phyloP scores from a whole-genome alignment of 495 filamentous ascomycete species.

The Niebla homalea region DNA sequence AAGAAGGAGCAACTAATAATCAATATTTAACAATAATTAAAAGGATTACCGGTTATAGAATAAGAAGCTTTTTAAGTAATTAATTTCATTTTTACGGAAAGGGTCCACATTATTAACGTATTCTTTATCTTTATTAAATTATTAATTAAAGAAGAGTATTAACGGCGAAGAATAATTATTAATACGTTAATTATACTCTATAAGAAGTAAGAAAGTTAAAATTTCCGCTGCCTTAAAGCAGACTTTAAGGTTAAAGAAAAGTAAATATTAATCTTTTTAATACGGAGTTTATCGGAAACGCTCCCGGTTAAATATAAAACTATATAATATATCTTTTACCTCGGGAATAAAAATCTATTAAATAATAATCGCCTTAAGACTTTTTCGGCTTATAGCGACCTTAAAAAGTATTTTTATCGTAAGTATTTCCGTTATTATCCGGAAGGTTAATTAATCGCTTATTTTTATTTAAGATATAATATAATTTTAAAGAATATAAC shows the following conservation, averaged over 20 bases:
- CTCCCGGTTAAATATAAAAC: too few species aligned
- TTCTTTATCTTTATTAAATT: conserved; percentile 6
- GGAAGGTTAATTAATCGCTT: conserved; percentile 3
- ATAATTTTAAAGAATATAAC: background rate
- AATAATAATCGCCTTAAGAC: too few species aligned
- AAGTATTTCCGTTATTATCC: conserved; percentile 5
- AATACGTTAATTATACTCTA: too few species aligned
- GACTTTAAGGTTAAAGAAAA: too few species aligned
- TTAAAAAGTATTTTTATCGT: conserved; percentile 8
- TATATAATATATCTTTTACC: too few species aligned
- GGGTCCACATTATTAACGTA: conserved; percentile 1
- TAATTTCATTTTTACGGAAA: conserved; percentile 5
- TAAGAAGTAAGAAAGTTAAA: too few species aligned
- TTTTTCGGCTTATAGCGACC: background rate
- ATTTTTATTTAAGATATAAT: background rate
- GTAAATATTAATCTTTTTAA: too few species aligned
- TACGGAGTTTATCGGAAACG: too few species aligned
- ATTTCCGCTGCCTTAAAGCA: too few species aligned
- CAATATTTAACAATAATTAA: conserved; percentile 19
- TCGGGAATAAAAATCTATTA: too few species aligned
- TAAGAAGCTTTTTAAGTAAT: background rate
- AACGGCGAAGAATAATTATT: conserved; percentile 6
- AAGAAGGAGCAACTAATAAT: conserved; percentile 24
- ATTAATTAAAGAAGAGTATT: conserved; percentile 3
- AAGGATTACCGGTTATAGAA: conserved; percentile 6